Base-by-base conservation (phyloP, 768 basidiomycete species). In the Hypholoma fasciculare region DNA sequence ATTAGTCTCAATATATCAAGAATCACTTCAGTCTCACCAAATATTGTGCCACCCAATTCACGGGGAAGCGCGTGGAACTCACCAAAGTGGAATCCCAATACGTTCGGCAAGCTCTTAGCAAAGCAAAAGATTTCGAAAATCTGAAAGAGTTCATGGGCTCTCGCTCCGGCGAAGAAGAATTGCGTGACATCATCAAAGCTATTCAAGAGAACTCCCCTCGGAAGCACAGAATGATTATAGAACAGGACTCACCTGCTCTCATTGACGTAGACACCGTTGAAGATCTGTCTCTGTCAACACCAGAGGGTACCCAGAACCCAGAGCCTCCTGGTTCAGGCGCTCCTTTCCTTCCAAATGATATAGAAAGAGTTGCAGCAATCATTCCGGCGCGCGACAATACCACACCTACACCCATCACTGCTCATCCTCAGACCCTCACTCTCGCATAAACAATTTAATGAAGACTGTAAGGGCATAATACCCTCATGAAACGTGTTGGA, bases 21-120 rank as follows among this genome's bases (percentile, higher is more conserved):
- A 89, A 95, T 65, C 81, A 90, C 66, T 96, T 86, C 84, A 78
- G 86, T 14, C 83, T 90, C 53, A 95, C 95, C 23, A 96, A 96
- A 69, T 96, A 94, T 73, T 92, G 94, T 63, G 74, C 91, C 26
- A 79, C 80, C 13, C 92, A 94, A 68, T 93, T 96, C 81, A 90
- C 89, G 66, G 87, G 86, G 2, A 70, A 79, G 2, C 83, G 86
- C 40, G 71, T 82, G 1, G 75, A 77, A 6, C 72, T 85, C 44
- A 80, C 77, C 37, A 92, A 88, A 65, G 72, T 78, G 1, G 82
- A 89, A 36, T 81, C 84, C 3, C 87, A 83, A 52, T 72, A 74
- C 2, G 71, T 87, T 48, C 81, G 82, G 50, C 78, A 85, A 16
- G 69, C 70, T 0, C 69, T 95, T 30, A 71, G 82, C 19, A 74